These are phyloP conservation scores for Capsella rubella DNA, from an alignment of 441 rosid species.

Conservation along the genomic window DNA sequence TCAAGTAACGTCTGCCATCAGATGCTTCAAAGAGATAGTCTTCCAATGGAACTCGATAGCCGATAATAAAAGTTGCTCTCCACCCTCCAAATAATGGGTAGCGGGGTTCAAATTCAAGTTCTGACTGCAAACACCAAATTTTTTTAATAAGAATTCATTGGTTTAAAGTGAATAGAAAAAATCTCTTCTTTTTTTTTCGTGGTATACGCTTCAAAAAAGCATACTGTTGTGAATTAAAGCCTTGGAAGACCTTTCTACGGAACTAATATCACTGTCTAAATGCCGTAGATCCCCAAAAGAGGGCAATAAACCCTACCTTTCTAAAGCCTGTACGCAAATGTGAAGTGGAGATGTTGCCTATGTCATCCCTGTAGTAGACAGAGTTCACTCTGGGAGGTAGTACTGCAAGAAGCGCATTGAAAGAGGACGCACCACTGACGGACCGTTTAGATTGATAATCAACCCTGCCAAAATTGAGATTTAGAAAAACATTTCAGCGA, in stretches of 20 bases:
- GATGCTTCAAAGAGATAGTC: conserved; percentile 89
- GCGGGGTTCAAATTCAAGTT: conserved; percentile 94
- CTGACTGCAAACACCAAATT: conserved; percentile 71
- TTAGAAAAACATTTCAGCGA: conserved; percentile 25
- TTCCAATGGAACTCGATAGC: conserved; percentile 88
- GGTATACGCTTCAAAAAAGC: neutral
- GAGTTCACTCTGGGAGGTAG: conserved; percentile 97
- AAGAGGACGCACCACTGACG: conserved; percentile 73
- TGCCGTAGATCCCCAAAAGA: conserved; percentile 26
- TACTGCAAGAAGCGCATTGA: conserved; percentile 76
- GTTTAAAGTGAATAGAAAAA: neutral
- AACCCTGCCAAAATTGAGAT: conserved; percentile 69
- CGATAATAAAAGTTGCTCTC: conserved; percentile 92
- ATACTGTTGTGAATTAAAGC: conserved; percentile 7
- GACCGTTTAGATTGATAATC: conserved; percentile 89
- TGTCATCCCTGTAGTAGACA: conserved; percentile 93
- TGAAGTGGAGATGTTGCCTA: conserved; percentile 98
- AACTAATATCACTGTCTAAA: conserved; percentile 9
- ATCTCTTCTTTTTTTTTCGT: neutral
- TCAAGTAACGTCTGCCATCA: conserved; percentile 92
- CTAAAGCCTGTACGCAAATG: conserved; percentile 71
- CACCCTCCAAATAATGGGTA: conserved; percentile 99
- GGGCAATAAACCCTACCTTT: conserved; percentile 59
- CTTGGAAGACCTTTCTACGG: neutral
- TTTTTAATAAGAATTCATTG: neutral